Conservation (phyloP, 371 early-diverging fungal species). For the Rhizopus sp. region DNA sequence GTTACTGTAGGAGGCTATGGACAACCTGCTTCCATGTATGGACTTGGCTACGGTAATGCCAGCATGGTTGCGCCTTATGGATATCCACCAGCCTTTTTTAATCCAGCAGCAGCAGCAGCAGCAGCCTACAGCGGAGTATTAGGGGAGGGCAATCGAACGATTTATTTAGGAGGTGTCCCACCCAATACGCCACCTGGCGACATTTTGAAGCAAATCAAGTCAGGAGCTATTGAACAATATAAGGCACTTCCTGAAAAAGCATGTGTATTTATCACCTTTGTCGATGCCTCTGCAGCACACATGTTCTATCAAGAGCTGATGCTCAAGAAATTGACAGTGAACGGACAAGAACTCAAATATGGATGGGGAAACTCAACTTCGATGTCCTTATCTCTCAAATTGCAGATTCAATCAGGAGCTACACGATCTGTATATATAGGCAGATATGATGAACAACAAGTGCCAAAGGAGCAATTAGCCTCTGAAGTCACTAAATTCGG, state of each 20-base stretch:
- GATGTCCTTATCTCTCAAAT: constrained; percentile 41
- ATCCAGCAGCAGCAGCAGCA: constrained; percentile 9
- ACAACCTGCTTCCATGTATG: constrained; percentile 25
- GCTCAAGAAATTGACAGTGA: constrained; percentile 35
- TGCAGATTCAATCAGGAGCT: constrained; percentile 64
- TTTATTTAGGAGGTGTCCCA: constrained; percentile 76
- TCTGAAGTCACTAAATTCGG: constrained; percentile 62
- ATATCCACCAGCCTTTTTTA: constrained; percentile 15
- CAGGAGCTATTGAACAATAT: constrained; percentile 71
- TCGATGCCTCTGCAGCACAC: constrained; percentile 67
- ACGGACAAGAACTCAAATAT: constrained; percentile 57
- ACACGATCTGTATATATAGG: constrained; percentile 78
- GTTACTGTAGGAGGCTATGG: constrained; percentile 9
- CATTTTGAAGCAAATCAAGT: constrained; percentile 68
- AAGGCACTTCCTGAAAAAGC: constrained; percentile 68
- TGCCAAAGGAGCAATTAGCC: constrained; percentile 53
- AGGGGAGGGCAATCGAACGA: constrained; percentile 58
- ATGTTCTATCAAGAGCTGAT: constrained; percentile 51
- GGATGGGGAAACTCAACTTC: constrained; percentile 75
- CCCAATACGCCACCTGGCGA: constrained; percentile 61
- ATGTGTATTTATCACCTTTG: constrained; percentile 79
- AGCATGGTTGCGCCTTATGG: constrained; percentile 9
- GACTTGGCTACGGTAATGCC: constrained; percentile 8
- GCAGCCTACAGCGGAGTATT: constrained; percentile 3
- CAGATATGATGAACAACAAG: constrained; percentile 47